phyloP scores from a whole-genome alignment of 345 rosid genomes.

The Salix koriyanagi region DNA sequence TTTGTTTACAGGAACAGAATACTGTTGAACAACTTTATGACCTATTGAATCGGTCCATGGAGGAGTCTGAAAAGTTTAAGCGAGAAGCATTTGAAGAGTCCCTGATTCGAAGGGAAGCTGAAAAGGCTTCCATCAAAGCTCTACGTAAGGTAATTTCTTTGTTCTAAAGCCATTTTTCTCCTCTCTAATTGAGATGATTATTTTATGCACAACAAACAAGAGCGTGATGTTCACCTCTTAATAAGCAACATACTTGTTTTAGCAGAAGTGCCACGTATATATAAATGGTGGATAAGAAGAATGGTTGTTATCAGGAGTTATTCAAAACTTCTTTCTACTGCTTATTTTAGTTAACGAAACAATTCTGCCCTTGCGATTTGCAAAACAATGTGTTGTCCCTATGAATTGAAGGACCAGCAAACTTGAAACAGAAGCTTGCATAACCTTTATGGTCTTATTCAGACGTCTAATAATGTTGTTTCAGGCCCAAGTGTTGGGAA shows the following conservation, averaged over 20 bases:
- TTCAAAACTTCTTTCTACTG: neutral
- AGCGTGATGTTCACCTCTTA: neutral
- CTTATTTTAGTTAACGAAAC: neutral
- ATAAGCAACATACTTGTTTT: neutral
- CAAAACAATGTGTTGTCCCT: neutral
- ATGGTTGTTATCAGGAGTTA: neutral
- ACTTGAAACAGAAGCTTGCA: too few relatives aligned
- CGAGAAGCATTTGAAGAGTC: conserved; percentile 61
- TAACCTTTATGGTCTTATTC: conserved; percentile 1
- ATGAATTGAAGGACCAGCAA: neutral
- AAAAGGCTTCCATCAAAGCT: conserved; percentile 61
- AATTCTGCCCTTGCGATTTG: neutral
- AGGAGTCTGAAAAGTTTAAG: conserved; percentile 57
- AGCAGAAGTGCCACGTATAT: neutral
- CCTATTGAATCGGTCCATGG: conserved; percentile 49
- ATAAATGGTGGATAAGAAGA: neutral
- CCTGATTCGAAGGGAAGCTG: conserved; percentile 56
- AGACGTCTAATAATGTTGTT: too few relatives aligned
- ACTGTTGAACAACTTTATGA: conserved; percentile 41
- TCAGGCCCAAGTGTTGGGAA: conserved; percentile 61
- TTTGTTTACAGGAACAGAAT: conserved; percentile 50
- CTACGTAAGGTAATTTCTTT: conserved; percentile 51
- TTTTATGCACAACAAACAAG: too few relatives aligned
- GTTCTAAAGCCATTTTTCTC: neutral
- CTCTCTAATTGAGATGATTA: neutral